These are phyloP conservation scores for Globisporangium nagaii DNA, from an alignment of 352 stramenopile genomes.

Conservation along the genomic window DNA sequence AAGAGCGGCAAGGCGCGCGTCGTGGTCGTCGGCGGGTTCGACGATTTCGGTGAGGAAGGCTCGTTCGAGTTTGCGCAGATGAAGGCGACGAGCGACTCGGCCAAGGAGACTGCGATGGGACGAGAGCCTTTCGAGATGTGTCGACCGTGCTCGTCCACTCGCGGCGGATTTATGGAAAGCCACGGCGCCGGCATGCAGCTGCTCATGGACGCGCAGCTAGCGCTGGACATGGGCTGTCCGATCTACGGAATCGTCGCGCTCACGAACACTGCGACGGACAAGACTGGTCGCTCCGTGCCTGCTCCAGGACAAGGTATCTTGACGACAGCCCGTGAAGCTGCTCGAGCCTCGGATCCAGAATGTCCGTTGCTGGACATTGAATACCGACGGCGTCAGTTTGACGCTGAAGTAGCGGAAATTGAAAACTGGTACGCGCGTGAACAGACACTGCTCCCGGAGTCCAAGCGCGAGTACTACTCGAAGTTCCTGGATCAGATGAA, in stretches of 20 bases:
- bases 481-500: constrained; percentile 61
- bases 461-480: constrained; percentile 24
- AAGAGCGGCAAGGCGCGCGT: constrained; percentile 83
- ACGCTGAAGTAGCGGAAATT: constrained; percentile 63
- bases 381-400: constrained; percentile 74
- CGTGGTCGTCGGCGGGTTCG: constrained; percentile 80
- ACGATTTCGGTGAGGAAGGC: constrained; percentile 85
- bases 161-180: constrained; percentile 86
- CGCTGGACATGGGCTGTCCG: constrained; percentile 81
- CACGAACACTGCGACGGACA: constrained; percentile 85
- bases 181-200: constrained; percentile 85
- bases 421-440: constrained; percentile 68
- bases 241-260: constrained; percentile 85
- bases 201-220: constrained; percentile 84
- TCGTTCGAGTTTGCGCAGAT: constrained; percentile 88
- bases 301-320: constrained; percentile 83
- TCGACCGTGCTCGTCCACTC: constrained; percentile 70
- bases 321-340: constrained; percentile 68
- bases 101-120: constrained; percentile 75
- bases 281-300: constrained; percentile 80
- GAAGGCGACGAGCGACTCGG: constrained; percentile 84
- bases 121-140: constrained; percentile 81
- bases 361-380: constrained; percentile 65
- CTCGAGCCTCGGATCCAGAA: constrained; percentile 6
- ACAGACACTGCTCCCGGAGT: constrained; percentile 31